phyloP scores from a whole-genome alignment of 768 basidiomycete genomes.

The Leccinum obscurum region DNA sequence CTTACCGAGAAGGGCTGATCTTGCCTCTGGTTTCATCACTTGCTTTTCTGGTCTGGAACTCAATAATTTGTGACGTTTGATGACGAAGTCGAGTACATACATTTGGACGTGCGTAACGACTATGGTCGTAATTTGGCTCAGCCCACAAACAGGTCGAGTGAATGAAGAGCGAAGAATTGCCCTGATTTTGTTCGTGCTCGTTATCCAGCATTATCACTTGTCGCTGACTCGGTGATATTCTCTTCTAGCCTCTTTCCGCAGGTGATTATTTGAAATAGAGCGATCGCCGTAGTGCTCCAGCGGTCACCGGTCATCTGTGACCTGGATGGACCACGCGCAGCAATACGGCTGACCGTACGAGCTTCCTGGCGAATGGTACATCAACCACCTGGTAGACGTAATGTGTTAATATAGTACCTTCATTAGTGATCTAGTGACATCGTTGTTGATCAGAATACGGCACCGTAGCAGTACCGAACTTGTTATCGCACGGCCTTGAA shows the following conservation, averaged over 20 bases:
- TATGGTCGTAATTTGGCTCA: background rate
- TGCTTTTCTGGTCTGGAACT: constrained; percentile 14
- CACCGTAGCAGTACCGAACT: background rate
- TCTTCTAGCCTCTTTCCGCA: too few species aligned
- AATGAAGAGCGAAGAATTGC: constrained; percentile 1
- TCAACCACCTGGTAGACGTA: background rate
- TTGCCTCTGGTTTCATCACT: constrained; percentile 13
- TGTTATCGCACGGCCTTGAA: too few species aligned
- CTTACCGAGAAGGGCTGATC: background rate
- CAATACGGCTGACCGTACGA: too few species aligned
- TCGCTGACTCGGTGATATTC: background rate
- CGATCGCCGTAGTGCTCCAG: background rate
- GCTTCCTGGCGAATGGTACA: background rate
- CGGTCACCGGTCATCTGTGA: background rate
- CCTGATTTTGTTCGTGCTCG: constrained; percentile 11
- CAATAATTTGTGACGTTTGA: constrained; percentile 12
- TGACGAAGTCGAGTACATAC: constrained; percentile 15
- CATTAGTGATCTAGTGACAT: background rate
- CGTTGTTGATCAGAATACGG: background rate
- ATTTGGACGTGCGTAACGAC: constrained; percentile 17
- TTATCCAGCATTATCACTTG: too few species aligned
- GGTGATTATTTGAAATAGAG: background rate
- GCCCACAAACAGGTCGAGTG: background rate
- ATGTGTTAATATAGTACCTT: background rate
- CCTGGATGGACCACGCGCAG: background rate